Evolutionary conservation across 2,329 filamentous ascomycete species (phyloP).

Genomic region (Aulographum hederae): DNA sequence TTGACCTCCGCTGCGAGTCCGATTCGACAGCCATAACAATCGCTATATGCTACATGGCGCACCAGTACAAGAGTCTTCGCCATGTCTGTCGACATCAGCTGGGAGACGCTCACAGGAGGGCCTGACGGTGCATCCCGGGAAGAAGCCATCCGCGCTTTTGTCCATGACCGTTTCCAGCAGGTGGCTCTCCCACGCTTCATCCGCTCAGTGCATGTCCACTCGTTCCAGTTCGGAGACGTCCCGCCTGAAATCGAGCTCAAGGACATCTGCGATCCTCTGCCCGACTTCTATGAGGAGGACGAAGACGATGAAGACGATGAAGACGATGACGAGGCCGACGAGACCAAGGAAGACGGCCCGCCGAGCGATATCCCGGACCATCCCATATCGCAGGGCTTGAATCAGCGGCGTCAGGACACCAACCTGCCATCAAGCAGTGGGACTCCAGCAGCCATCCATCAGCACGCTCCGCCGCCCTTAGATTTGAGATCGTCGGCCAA

Average conservation of each 20-base stretch:
- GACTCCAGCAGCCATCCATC: no score
- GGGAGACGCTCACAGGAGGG: constrained; percentile 79
- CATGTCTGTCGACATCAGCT: constrained; percentile 98
- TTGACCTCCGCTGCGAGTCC: no score
- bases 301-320: constrained; percentile 15
- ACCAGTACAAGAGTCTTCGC: no score
- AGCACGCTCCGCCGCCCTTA: background rate
- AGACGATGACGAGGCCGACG: constrained; percentile 18
- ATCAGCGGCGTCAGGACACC: no score
- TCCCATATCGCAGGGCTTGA: background rate
- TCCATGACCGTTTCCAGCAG: constrained; percentile 89
- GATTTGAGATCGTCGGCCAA: no score
- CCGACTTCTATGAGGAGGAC: constrained; percentile 87
- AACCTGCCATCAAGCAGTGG: no score
- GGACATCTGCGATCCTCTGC: constrained; percentile 86
- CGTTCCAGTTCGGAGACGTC: constrained; percentile 78
- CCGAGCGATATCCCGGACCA: background rate
- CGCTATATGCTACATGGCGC: no score
- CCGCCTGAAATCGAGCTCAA: constrained; percentile 80
- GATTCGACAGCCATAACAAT: no score
- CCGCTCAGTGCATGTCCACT: constrained; percentile 83
- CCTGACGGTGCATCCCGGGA: constrained; percentile 74
- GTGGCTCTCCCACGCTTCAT: constrained; percentile 88
- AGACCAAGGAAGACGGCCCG: constrained; percentile 13
- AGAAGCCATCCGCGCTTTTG: constrained; percentile 74